Conservation (phyloP, 192 early-diverging fungal genomes). For the Spizellomyces punctatus region DNA sequence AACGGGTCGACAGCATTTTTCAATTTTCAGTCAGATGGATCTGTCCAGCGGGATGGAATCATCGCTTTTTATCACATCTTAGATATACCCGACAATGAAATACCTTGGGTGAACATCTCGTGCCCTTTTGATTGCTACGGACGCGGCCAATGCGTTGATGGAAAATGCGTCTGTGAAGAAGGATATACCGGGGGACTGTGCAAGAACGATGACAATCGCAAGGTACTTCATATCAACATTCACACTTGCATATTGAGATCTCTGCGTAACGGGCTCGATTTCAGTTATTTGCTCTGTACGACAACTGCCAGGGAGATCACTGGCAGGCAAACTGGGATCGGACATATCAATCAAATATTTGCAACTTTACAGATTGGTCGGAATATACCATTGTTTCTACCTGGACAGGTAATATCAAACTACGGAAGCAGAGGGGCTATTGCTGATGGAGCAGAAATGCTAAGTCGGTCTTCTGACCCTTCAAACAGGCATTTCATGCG, state of each 20-base stretch:
- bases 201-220: constrained; percentile 24
- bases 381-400: not conserved
- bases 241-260: not conserved
- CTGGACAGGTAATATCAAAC: not conserved
- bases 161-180: constrained; percentile 15
- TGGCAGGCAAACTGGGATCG: constrained; percentile 28
- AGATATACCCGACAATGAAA: not conserved
- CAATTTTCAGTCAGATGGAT: constrained; percentile 19
- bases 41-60: constrained; percentile 30
- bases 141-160: constrained; percentile 17
- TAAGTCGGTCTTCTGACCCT: not conserved
- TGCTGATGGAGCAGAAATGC: not conserved
- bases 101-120: not conserved
- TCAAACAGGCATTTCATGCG: constrained; percentile 15
- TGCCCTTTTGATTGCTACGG: constrained; percentile 34
- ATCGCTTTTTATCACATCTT: constrained; percentile 19
- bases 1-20: constrained; percentile 6
- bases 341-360: not conserved
- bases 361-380: not conserved
- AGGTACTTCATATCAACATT: not conserved
- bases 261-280: not conserved
- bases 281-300: constrained; percentile 3
- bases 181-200: constrained; percentile 25
- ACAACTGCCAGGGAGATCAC: constrained; percentile 8
- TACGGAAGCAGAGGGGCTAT: not conserved